Evolutionary conservation across 768 basidiomycete species (phyloP), one percentile per base, ranked within the genome.

Genomic region (Trametes cinnabarina): DNA sequence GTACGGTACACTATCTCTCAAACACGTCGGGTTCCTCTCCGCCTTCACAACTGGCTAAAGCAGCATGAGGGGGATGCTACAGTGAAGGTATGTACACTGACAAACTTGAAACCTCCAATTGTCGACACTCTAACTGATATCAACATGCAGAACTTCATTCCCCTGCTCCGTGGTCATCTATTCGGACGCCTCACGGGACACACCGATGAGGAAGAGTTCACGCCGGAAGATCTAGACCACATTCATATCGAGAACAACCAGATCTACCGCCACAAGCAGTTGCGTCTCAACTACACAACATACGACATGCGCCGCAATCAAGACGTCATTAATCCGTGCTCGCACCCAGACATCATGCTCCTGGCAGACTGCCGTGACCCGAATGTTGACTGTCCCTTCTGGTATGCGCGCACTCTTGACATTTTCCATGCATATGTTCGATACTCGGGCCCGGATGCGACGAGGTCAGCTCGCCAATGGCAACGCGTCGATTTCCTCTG

Each of bases 231-330:
- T 15, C 54, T 62, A 1, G 23, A 44, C 22, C 35, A 30, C 3
- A 19, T 60, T 20, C 17, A 26, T 4, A 40, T 70, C 39, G 56
- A 46, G 4, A 41, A 58, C 40, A 68, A 70, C 63, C 64, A 28
- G 47, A 65, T 74, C 26, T 77, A 66, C 47, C 34, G 11, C 4
- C 73, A 76, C 63, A 66, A 69, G 34, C 58, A 65, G 0, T 26
- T 76, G 2, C 68, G 68, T 0, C 32, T 78, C 48, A 73, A 76
- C 57, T 76, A 75, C 61, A 78, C 77, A 0, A 76, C 74, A 0
- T 80, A 79, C 61, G 75, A 80, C 58, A 47, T 75, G 22, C 69
- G 73, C 15, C 63, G 73, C 0, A 67, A 65, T 3, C 76, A 80
- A 51, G 79, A 82, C 55, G 58, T 68, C 0, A 64, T 82, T 47